These are phyloP conservation scores for Wickerhamiella bombiphila DNA, from an alignment of 805 yeast species.

Conservation along the genomic window DNA sequence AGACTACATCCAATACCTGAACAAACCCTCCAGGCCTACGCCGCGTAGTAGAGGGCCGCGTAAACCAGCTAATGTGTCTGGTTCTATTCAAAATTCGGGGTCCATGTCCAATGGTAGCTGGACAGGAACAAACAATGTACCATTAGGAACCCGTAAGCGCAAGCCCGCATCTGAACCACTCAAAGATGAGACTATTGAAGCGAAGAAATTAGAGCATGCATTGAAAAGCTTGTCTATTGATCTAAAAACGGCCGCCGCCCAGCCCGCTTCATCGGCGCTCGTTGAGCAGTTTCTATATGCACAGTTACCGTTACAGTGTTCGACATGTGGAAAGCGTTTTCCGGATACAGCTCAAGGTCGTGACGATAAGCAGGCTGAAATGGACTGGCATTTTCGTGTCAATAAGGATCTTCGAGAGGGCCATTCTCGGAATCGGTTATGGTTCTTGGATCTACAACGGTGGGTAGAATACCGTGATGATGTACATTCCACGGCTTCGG, in stretches of 20 bases:
- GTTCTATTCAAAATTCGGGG: not conserved
- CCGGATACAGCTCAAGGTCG: constrained; percentile 42
- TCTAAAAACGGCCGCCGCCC: constrained; percentile 21
- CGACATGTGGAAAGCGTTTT: constrained; percentile 81
- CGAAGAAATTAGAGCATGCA: constrained; percentile 1
- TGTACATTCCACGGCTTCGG: constrained; percentile 28
- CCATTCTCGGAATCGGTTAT: constrained; percentile 52
- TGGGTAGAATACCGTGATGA: constrained; percentile 65
- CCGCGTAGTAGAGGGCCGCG: not conserved
- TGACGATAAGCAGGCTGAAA: constrained; percentile 44
- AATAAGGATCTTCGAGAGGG: constrained; percentile 56
- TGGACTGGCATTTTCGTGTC: constrained; percentile 93
- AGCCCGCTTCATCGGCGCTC: constrained; percentile 22
- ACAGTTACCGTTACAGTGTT: constrained; percentile 65
- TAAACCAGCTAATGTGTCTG: not conserved
- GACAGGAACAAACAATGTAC: constrained; percentile 12
- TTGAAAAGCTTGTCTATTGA: constrained; percentile 14
- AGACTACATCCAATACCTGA: constrained; percentile 4
- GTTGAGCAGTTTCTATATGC: constrained; percentile 33
- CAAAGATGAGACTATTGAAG: not conserved
- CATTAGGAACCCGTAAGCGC: constrained; percentile 12
- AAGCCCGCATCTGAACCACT: not conserved
- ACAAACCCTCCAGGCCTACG: constrained; percentile 1
- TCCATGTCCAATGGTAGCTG: not conserved
- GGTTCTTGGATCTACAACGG: constrained; percentile 60